Conservation (phyloP, 345 rosid genomes). For the Dipteronia dyeriana region DNA sequence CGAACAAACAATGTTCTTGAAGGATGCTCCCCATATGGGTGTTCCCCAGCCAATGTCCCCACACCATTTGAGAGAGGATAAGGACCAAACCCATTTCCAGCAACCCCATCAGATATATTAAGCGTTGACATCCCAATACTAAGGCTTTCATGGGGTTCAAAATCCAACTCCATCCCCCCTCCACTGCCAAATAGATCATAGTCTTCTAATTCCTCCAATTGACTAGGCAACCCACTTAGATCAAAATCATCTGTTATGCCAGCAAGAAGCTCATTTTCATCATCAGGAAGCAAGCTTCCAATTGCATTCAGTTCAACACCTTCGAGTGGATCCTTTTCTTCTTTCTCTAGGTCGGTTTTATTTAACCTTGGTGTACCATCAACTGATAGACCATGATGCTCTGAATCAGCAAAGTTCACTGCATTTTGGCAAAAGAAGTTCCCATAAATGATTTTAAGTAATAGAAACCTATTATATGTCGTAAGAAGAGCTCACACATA, state of each 20-base stretch:
- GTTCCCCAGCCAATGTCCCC: conserved; percentile 82
- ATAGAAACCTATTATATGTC: conserved; percentile 1
- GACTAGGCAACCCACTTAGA: conserved; percentile 57
- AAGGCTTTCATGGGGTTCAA: conserved; percentile 57
- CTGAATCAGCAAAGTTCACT: conserved; percentile 66
- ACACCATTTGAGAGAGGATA: conserved; percentile 57
- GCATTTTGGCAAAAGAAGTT: conserved; percentile 34
- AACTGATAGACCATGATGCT: conserved; percentile 40
- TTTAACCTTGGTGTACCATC: conserved; percentile 53
- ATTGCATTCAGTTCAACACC: conserved; percentile 51
- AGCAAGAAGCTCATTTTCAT: conserved; percentile 85
- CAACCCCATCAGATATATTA: conserved; percentile 52
- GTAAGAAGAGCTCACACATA: conserved; percentile 34
- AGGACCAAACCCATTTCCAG: conserved; percentile 48
- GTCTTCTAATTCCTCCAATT: conserved; percentile 77
- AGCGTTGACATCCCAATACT: conserved; percentile 47
- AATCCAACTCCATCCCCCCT: conserved; percentile 89
- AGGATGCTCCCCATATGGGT: conserved; percentile 97
- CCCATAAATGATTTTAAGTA: conserved; percentile 9
- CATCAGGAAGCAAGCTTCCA: conserved; percentile 68
- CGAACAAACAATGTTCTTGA: conserved; percentile 93
- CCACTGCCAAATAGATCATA: conserved; percentile 80
- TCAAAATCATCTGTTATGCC: conserved; percentile 84
- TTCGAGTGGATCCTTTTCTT: conserved; percentile 48
- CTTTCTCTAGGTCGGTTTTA: conserved; percentile 49